These are phyloP conservation scores for Solanum hybrid DNA, from an alignment of 305 asterid genomes.

Conservation along the genomic window DNA sequence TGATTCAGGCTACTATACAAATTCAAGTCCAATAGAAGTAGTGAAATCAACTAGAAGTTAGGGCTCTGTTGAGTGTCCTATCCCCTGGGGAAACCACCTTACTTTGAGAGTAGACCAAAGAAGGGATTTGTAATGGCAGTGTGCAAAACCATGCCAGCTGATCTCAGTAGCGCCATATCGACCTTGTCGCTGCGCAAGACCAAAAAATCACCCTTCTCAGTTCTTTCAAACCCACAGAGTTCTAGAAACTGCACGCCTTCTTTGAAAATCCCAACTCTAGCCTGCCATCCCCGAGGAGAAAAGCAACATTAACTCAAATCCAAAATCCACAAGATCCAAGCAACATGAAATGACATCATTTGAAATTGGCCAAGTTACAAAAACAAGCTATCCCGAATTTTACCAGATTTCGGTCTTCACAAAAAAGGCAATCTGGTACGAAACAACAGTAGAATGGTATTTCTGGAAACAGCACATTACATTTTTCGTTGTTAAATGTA, in stretches of 20 bases:
- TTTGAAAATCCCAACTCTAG: constrained; percentile 49
- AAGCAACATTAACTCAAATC: background rate
- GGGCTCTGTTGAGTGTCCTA: too few species aligned
- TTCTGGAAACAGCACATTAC: background rate
- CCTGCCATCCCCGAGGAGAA: constrained; percentile 32
- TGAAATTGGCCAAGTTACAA: background rate
- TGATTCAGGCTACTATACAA: background rate
- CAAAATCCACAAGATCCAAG: background rate
- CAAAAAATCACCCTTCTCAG: constrained; percentile 27
- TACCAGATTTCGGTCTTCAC: background rate
- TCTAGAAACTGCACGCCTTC: constrained; percentile 59
- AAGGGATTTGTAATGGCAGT: constrained; percentile 60
- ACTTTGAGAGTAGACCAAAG: constrained; percentile 62
- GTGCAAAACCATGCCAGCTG: constrained; percentile 42
- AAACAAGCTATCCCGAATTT: background rate
- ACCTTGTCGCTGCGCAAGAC: constrained; percentile 38
- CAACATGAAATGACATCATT: background rate
- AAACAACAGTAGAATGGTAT: background rate
- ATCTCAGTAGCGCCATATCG: constrained; percentile 27
- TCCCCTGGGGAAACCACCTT: background rate
- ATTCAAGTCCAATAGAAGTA: too few species aligned
- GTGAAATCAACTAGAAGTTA: too few species aligned
- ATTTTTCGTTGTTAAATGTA: background rate
- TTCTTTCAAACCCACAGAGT: constrained; percentile 64
- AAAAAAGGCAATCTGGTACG: background rate